Conservation (phyloP, 2,329 filamentous ascomycete genomes). For the Scopulariopsis brevicaulis region DNA sequence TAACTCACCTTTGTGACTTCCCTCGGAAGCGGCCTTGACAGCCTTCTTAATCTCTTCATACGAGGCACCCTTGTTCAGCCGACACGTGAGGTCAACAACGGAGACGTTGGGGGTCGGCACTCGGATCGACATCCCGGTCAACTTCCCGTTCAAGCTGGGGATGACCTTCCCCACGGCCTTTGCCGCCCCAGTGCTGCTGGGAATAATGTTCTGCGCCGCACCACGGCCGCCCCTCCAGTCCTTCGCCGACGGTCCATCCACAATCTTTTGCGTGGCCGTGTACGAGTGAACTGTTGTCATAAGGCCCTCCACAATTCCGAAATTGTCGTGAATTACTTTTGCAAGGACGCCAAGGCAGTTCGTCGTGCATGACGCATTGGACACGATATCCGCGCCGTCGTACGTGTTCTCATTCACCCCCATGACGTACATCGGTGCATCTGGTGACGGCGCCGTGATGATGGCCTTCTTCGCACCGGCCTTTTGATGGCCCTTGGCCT, state of each 20-base stretch:
- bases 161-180: slow-evolving; percentile 99
- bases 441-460: slow-evolving; percentile 84
- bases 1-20: slow-evolving; percentile 71
- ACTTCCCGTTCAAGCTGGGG: slow-evolving; percentile 94
- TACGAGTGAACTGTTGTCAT: slow-evolving; percentile 99
- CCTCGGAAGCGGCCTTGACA: slow-evolving; percentile 79
- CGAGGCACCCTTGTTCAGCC: slow-evolving; percentile 77
- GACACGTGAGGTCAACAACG: slow-evolving; percentile 92
- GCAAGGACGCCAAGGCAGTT: slow-evolving; percentile 99
- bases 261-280: slow-evolving; percentile 99
- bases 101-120: slow-evolving; percentile 98
- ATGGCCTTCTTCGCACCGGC: slow-evolving; percentile 97
- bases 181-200: slow-evolving; percentile 95
- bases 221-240: slow-evolving; percentile 99
- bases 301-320: slow-evolving; percentile 91
- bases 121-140: slow-evolving; percentile 99
- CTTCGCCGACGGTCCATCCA: slow-evolving; percentile 94
- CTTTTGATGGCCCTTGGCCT: slow-evolving; percentile 88
- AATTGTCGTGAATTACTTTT: slow-evolving; percentile 99
- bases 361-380: slow-evolving; percentile 99
- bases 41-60: slow-evolving; percentile 90
- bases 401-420: slow-evolving; percentile 95
- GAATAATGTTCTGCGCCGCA: slow-evolving; percentile 99
- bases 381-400: slow-evolving; percentile 87
- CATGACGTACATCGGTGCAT: slow-evolving; percentile 99